Evolutionary conservation across 768 basidiomycete species (phyloP).

Genomic region (Trametes villosa): DNA sequence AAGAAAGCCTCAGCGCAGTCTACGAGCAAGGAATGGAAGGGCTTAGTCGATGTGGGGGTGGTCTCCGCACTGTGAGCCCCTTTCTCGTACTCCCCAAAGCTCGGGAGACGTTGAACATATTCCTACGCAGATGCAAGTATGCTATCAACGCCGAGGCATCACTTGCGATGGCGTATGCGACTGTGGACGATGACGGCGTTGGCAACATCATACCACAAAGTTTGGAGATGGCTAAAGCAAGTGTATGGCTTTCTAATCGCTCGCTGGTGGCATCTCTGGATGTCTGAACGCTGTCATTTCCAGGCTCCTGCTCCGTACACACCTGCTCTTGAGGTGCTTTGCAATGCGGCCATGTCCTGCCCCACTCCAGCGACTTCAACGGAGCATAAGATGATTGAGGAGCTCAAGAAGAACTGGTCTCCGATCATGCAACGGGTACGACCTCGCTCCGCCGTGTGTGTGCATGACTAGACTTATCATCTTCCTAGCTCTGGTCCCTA

Average conservation of each 20-base stretch:
- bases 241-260: no score
- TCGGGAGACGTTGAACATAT: no score
- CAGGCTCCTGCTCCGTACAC: conserved; percentile 9
- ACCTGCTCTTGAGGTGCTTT: neutral
- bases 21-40: conserved; percentile 1
- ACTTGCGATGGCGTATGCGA: neutral
- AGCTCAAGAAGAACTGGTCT: conserved; percentile 13
- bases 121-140: conserved; percentile 1
- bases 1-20: neutral
- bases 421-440: conserved; percentile 14
- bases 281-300: no score
- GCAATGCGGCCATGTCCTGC: neutral
- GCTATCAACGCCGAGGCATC: neutral
- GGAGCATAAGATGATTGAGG: conserved; percentile 13
- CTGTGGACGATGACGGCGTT: neutral
- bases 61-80: neutral
- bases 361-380: neutral
- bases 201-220: neutral
- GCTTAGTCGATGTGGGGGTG: conserved; percentile 4
- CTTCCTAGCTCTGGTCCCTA: conserved; percentile 10
- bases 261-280: neutral
- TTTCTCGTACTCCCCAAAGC: no score
- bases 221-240: neutral
- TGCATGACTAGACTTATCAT: neutral
- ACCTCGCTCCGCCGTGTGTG: no score